These are phyloP conservation scores for Tylopilus rubrobrunneus DNA, from an alignment of 768 basidiomycete species.

Conservation along the genomic window DNA sequence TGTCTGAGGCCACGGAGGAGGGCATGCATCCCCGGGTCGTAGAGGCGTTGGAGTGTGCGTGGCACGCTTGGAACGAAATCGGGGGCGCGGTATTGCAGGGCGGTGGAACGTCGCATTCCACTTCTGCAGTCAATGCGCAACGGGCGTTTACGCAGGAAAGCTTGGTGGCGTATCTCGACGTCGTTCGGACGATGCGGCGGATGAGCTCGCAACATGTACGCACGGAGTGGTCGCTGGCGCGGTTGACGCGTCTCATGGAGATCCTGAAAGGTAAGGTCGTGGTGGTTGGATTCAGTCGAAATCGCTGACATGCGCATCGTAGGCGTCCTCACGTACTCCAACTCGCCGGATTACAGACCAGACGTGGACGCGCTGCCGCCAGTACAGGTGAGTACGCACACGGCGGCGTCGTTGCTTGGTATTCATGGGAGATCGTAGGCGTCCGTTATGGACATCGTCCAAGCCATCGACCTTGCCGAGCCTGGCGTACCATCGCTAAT, in stretches of 20 bases:
- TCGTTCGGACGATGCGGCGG: conserved; percentile 57
- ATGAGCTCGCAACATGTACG: conserved; percentile 43
- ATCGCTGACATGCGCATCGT: background rate
- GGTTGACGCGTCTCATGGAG: conserved; percentile 64
- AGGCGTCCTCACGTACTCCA: conserved; percentile 77
- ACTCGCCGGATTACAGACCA: conserved; percentile 82
- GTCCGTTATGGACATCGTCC: conserved; percentile 68
- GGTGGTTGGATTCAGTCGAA: background rate
- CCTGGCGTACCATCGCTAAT: conserved; percentile 67
- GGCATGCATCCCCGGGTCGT: conserved; percentile 36
- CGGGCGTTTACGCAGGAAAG: conserved; percentile 60
- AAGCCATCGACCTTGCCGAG: conserved; percentile 60
- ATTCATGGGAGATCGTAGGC: conserved; percentile 40
- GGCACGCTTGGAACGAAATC: conserved; percentile 66
- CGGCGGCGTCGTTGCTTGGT: background rate
- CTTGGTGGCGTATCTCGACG: conserved; percentile 74
- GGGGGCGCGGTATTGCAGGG: conserved; percentile 49
- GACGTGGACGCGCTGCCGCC: conserved; percentile 82
- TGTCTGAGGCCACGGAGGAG: conserved; percentile 33
- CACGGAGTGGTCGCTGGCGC: conserved; percentile 62
- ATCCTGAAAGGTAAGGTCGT: conserved; percentile 63
- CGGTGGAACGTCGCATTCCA: conserved; percentile 7
- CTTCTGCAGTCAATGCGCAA: conserved; percentile 6
- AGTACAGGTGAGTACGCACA: conserved; percentile 56
- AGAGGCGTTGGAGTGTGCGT: conserved; percentile 58